Evolutionary conservation across 2,329 filamentous ascomycete species (phyloP).

Genomic region (Huntiella abstrusa): DNA sequence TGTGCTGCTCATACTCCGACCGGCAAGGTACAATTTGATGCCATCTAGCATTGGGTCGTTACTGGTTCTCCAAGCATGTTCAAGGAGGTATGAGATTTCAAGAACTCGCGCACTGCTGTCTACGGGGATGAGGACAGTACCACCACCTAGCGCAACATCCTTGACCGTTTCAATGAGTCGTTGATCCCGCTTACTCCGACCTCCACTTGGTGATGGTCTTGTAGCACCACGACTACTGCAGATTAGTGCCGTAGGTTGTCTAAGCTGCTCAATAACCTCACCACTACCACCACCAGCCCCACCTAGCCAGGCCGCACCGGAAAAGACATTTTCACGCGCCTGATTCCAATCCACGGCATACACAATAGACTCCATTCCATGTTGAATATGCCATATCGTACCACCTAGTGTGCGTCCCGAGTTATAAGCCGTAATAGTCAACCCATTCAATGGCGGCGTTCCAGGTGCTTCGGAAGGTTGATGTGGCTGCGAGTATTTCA

Average conservation of each 20-base stretch:
- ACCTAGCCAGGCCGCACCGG: conserved; percentile 84
- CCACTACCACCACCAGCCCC: conserved; percentile 62
- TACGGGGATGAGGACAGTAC: conserved; percentile 80
- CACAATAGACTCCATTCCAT: conserved; percentile 88
- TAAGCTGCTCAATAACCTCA: conserved; percentile 82
- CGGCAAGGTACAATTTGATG: conserved; percentile 60
- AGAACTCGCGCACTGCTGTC: conserved; percentile 91
- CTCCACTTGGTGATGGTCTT: conserved; percentile 48
- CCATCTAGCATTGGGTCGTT: conserved; percentile 33
- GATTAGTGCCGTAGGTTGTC: conserved; percentile 81
- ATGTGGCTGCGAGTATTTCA: conserved; percentile 95
- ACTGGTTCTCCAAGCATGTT: conserved; percentile 72
- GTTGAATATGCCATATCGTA: conserved; percentile 97
- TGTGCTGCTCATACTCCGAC: conserved; percentile 69
- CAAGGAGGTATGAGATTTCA: conserved; percentile 78
- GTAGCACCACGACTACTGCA: conserved; percentile 75
- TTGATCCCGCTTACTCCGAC: conserved; percentile 68
- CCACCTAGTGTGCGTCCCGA: conserved; percentile 89
- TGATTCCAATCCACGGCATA: conserved; percentile 98
- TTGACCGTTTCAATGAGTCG: conserved; percentile 67
- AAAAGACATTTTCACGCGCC: conserved; percentile 83
- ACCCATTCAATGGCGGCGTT: conserved; percentile 71
- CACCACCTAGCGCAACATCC: conserved; percentile 58
- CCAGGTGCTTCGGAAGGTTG: conserved; percentile 75
- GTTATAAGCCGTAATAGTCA: conserved; percentile 92